phyloP scores from a whole-genome alignment of 2,329 filamentous ascomycete genomes.

The Ophiocordyceps camponoti-saundersi region DNA sequence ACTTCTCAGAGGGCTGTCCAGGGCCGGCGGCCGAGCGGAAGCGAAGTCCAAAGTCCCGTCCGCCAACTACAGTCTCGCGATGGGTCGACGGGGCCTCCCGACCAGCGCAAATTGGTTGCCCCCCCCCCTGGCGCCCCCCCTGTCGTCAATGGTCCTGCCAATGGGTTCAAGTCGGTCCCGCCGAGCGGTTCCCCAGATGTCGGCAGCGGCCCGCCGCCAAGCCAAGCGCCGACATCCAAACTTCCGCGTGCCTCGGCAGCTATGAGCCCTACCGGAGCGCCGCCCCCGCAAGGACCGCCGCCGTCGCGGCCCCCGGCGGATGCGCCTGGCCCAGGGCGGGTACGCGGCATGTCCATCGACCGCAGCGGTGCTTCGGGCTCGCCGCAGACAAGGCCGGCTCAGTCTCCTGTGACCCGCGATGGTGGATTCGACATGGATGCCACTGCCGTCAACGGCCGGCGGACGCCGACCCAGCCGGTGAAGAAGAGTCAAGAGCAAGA shows the following conservation, averaged over 20 bases:
- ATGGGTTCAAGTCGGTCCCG: constrained; percentile 22
- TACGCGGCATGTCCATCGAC: constrained; percentile 33
- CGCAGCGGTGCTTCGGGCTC: constrained; percentile 19
- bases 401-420: constrained; percentile 24
- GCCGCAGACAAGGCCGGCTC: constrained; percentile 14
- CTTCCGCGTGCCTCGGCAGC: constrained; percentile 12
- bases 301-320: constrained; percentile 28
- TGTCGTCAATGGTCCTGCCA: constrained; percentile 19
- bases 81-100: constrained; percentile 31
- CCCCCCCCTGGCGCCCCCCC: constrained; percentile 17
- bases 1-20: constrained; percentile 21
- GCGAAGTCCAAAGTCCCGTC: constrained; percentile 13
- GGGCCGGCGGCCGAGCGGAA: constrained; percentile 24
- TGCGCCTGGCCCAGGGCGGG: constrained; percentile 21
- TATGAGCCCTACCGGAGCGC: constrained; percentile 28
- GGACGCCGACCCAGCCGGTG: constrained; percentile 40
- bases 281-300: constrained; percentile 32
- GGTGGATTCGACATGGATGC: constrained; percentile 28
- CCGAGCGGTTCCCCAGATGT: constrained; percentile 18
- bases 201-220: constrained; percentile 15
- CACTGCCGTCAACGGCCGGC: constrained; percentile 39
- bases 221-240: constrained; percentile 18
- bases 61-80: constrained; percentile 29
- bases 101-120: constrained; percentile 30
- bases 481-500: constrained; percentile 21